Percentiles rank a stretch among this genome's conserved stretches.
Conservation (phyloP, 148 eudicot genomes). For the Cornus kousa region DNA sequence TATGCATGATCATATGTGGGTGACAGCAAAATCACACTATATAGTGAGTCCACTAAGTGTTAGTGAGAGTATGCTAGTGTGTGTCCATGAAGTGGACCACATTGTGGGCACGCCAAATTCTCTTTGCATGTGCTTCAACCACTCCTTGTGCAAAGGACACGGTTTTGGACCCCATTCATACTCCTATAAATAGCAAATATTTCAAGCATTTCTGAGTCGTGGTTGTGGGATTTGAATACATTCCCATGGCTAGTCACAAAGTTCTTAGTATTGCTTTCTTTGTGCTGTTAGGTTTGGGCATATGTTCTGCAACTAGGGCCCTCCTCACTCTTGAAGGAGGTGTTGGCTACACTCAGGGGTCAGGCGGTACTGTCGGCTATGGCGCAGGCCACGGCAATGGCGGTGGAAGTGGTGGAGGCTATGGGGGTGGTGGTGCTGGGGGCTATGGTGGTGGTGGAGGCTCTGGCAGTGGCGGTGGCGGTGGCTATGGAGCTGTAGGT, state of each 20-base stretch:
- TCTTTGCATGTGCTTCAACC: conserved; percentile 27
- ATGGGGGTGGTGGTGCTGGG: conserved; percentile 23
- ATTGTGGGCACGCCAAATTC: conserved; percentile 10
- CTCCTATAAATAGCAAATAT: conserved; percentile 44
- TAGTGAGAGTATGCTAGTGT: conserved; percentile 1
- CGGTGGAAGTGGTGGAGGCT: conserved; percentile 30
- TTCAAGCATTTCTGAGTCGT: conserved; percentile 19
- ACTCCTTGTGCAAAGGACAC: conserved; percentile 20
- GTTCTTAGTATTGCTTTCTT: conserved; percentile 39
- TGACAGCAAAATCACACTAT: conserved; percentile 35
- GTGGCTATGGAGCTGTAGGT: neutral
- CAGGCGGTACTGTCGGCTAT: conserved; percentile 3
- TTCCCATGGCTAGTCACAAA: conserved; percentile 44
- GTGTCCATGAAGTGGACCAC: conserved; percentile 7
- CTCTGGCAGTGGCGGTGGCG: conserved; percentile 22
- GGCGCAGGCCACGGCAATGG: conserved; percentile 30
- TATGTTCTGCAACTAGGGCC: conserved; percentile 49
- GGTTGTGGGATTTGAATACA: conserved; percentile 21
- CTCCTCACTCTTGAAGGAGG: conserved; percentile 43
- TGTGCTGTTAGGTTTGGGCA: conserved; percentile 42
- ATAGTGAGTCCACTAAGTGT: neutral
- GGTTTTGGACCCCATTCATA: conserved; percentile 15
- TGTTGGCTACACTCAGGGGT: conserved; percentile 20
- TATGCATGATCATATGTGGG: conserved; percentile 16
- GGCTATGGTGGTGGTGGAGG: conserved; percentile 25